Base-by-base conservation (phyloP, 2,329 filamentous ascomycete species). In the Dichotomopilus funicola region DNA sequence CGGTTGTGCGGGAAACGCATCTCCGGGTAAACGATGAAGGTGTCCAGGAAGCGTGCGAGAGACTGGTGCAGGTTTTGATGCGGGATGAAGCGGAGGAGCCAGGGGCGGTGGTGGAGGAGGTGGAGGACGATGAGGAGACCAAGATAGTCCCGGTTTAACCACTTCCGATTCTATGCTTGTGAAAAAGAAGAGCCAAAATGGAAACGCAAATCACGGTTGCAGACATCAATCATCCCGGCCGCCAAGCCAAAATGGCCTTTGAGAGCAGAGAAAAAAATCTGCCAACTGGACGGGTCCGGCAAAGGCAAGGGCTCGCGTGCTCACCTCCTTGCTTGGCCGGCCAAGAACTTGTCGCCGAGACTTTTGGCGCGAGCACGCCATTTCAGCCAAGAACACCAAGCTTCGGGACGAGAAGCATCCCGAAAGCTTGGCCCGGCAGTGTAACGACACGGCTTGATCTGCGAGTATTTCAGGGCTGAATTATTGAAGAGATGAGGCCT, bases 11-110 rank as follows among this genome's bases (percentile, higher is more conserved):
- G 51, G 94, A 97, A 71, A 86, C 88, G 36, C 94, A 99, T 75
- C 65, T 86, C 59, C 81, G 85, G 27, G 83, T 91, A 4, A 78
- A 91, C 27, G 78, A 96, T 65, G 90, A 95, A 46, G 85, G 78
- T 12, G 89, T 97, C 2, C 79, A 81, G 61, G 91, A 96, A 63
- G 88, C 85, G 0, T 95, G 89, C 65, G 94, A 97, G 70, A 80
- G 94, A 55, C 68, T 97, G 51, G 94, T 99, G 47, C 90, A 99
- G 68, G 84, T 96, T 6, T 69, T 96, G 58, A 90, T 91, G 83
- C 78, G 89, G 54, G 89, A 91, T 45, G 91, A 75, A 50, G 71
- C 78, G 54, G 68, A 72, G 54, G 75, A 78, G 52, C 68, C 70
- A 61, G 61, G 73, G 57, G 40, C 12, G 6, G 49, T 36, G 9